These are phyloP conservation scores for Paratrypanosoma confusum DNA, from an alignment of 208 protist species.

Conservation along the genomic window DNA sequence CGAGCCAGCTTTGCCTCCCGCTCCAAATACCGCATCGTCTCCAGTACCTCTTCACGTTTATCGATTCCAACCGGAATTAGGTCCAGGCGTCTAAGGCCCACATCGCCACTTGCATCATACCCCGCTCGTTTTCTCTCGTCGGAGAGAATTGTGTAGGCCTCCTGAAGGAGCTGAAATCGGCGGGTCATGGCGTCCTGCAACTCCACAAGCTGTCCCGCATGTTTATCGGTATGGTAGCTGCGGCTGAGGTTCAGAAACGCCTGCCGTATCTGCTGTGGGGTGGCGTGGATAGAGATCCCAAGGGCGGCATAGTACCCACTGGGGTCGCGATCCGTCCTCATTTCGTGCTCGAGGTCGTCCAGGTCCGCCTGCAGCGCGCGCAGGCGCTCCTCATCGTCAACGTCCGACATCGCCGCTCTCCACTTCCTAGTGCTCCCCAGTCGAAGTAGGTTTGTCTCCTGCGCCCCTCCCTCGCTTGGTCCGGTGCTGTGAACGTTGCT, in stretches of 20 bases:
- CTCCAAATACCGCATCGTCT: slow-evolving; percentile 50
- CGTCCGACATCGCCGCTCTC: no score
- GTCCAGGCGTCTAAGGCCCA: slow-evolving; percentile 30
- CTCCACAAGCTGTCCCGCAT: slow-evolving; percentile 21
- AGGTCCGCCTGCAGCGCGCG: no score
- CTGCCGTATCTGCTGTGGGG: slow-evolving; percentile 49
- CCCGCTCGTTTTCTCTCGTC: slow-evolving; percentile 58
- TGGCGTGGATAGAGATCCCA: slow-evolving; percentile 32
- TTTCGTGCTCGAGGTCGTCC: not conserved
- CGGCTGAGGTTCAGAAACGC: slow-evolving; percentile 71
- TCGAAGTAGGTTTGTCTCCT: no score
- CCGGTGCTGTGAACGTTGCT: no score
- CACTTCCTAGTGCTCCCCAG: no score
- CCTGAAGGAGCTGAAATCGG: slow-evolving; percentile 67
- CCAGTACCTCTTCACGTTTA: slow-evolving; percentile 31
- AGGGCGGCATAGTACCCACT: slow-evolving; percentile 73
- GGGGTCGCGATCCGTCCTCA: slow-evolving; percentile 17
- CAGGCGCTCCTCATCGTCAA: no score
- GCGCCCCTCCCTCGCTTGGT: no score
- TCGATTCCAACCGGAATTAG: slow-evolving; percentile 40
- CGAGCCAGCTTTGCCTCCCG: slow-evolving; percentile 39
- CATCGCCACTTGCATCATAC: slow-evolving; percentile 53
- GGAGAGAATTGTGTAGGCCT: slow-evolving; percentile 69
- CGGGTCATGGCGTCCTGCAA: slow-evolving; percentile 57
- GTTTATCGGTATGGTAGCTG: slow-evolving; percentile 83